phyloP scores from a whole-genome alignment of 805 yeast species.

The Ogataea dorogensis region DNA sequence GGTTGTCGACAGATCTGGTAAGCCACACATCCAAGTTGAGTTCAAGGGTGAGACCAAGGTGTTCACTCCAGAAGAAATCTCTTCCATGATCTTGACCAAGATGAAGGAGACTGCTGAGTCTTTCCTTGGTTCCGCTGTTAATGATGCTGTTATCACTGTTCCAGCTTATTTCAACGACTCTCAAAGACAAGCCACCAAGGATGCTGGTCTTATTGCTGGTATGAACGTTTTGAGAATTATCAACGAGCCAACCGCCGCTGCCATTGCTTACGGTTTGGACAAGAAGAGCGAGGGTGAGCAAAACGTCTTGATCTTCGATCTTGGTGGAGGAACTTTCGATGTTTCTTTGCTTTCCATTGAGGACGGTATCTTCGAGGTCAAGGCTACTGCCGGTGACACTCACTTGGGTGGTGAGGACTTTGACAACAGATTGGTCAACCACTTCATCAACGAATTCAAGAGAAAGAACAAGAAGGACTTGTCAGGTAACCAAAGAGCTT shows the following conservation, averaged over 20 bases:
- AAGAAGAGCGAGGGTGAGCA: constrained; percentile 73
- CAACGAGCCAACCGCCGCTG: constrained; percentile 93
- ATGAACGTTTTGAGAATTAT: constrained; percentile 74
- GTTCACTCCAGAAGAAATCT: constrained; percentile 73
- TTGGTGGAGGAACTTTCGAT: constrained; percentile 99
- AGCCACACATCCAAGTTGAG: constrained; percentile 69
- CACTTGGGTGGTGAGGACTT: constrained; percentile 99
- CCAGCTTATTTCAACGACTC: constrained; percentile 82
- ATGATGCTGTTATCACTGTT: constrained; percentile 74
- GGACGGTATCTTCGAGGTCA: constrained; percentile 95
- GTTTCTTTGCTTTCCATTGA: constrained; percentile 89
- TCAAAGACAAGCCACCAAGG: constrained; percentile 81
- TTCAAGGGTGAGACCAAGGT: constrained; percentile 67
- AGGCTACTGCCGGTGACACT: constrained; percentile 99
- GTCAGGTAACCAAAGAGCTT: constrained; percentile 88
- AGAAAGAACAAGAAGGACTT: constrained; percentile 93
- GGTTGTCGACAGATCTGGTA: constrained; percentile 61
- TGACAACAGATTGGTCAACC: constrained; percentile 92
- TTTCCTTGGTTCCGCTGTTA: constrained; percentile 66
- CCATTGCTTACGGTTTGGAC: constrained; percentile 95
- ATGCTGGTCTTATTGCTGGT: constrained; percentile 80
- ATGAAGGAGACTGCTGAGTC: constrained; percentile 84
- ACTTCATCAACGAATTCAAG: constrained; percentile 86
- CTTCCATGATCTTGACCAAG: constrained; percentile 74
- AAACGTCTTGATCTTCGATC: constrained; percentile 89